These are phyloP conservation scores for Lepidium africanum DNA, from an alignment of 345 rosid genomes.

Conservation along the genomic window DNA sequence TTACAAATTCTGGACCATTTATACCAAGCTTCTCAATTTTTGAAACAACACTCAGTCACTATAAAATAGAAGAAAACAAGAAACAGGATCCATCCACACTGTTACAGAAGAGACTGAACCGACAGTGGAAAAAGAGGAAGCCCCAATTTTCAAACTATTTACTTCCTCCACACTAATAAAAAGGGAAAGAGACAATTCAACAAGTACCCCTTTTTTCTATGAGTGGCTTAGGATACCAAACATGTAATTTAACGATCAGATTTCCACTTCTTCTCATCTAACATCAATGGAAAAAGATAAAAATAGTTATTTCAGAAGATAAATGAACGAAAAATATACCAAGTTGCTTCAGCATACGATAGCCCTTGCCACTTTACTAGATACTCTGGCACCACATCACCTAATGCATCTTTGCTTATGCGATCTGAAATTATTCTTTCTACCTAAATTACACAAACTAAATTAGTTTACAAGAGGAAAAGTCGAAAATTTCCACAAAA, in stretches of 20 bases:
- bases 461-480: constrained; percentile 15
- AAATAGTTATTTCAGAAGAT: neutral
- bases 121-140: neutral
- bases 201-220: neutral
- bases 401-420: constrained; percentile 62
- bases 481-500: neutral
- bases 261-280: neutral
- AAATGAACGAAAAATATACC: constrained; percentile 39
- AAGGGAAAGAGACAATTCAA: neutral
- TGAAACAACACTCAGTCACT: neutral
- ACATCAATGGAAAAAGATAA: neutral
- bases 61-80: neutral
- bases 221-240: neutral
- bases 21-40: neutral
- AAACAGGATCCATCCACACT: neutral
- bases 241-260: neutral
- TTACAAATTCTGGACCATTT: neutral
- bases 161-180: neutral
- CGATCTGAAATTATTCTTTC: constrained; percentile 90
- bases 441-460: constrained; percentile 46
- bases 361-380: constrained; percentile 99
- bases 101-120: neutral
- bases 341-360: constrained; percentile 99
- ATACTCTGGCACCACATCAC: constrained; percentile 80
- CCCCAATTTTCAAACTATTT: neutral